phyloP scores from a whole-genome alignment of 306 rosid species.

The Acacia crassicarpa region DNA sequence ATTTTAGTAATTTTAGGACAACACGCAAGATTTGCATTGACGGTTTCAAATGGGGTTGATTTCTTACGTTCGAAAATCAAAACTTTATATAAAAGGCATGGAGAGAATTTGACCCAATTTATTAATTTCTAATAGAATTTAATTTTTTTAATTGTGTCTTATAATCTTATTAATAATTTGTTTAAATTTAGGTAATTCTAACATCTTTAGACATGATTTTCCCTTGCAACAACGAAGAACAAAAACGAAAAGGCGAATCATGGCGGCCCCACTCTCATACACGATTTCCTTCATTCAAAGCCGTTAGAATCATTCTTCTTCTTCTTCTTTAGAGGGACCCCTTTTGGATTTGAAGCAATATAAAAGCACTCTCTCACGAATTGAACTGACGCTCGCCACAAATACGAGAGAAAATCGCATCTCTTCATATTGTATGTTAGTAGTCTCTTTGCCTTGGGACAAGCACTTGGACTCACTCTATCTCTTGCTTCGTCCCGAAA shows the following conservation, averaged over 20 bases:
- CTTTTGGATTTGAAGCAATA: background rate
- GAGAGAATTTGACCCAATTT: too few relatives aligned
- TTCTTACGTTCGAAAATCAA: too few relatives aligned
- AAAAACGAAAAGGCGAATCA: conserved; percentile 11
- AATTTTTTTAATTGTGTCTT: too few relatives aligned
- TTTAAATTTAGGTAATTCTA: too few relatives aligned
- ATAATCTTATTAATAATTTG: too few relatives aligned
- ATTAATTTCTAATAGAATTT: too few relatives aligned
- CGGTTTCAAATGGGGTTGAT: too few relatives aligned
- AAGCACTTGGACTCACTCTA: conserved; percentile 56
- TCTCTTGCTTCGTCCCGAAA: conserved; percentile 75
- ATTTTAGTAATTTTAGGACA: too few relatives aligned
- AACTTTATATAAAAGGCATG: too few relatives aligned
- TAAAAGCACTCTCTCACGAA: conserved; percentile 1
- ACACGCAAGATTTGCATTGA: too few relatives aligned
- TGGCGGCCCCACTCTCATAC: conserved; percentile 20
- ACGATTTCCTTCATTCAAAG: background rate
- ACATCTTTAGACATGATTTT: too few relatives aligned
- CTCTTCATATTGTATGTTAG: background rate
- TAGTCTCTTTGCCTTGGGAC: conserved; percentile 22
- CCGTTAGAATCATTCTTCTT: conserved; percentile 17
- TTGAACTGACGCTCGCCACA: conserved; percentile 2
- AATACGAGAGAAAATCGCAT: conserved; percentile 38
- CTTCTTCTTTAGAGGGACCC: background rate
- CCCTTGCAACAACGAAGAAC: background rate